Evolutionary conservation across 2,329 filamentous ascomycete genomes (phyloP).

Genomic region (Clarireedia hainanense): DNA sequence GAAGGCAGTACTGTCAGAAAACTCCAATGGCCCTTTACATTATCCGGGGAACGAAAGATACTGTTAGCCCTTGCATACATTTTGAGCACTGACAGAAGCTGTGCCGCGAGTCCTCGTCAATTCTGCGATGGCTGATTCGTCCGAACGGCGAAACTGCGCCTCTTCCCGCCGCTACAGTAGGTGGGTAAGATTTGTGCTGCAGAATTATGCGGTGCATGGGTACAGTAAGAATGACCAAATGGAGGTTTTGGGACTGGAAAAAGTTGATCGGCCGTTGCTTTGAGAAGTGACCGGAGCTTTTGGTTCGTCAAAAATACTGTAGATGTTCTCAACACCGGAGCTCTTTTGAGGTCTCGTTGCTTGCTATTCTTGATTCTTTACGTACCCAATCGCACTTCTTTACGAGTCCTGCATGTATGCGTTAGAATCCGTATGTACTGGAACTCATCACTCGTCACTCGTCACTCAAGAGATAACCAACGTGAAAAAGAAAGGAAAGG

Average conservation of each 20-base stretch:
- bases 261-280: neutral
- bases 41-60: neutral
- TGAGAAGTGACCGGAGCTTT: too few relatives aligned
- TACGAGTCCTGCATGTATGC: too few relatives aligned
- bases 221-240: neutral
- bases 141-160: constrained; percentile 5
- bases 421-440: too few relatives aligned
- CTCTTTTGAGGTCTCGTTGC: too few relatives aligned
- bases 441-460: too few relatives aligned
- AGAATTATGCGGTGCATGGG: neutral
- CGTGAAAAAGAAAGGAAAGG: too few relatives aligned
- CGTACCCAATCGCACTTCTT: too few relatives aligned
- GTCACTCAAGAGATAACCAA: too few relatives aligned
- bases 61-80: constrained; percentile 6
- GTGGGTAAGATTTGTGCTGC: neutral
- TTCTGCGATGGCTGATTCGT: neutral
- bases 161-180: constrained; percentile 5
- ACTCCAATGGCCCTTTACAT: neutral
- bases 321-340: too few relatives aligned
- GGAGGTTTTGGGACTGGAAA: neutral
- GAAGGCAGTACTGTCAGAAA: neutral
- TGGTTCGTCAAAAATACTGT: too few relatives aligned
- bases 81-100: neutral
- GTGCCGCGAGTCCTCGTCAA: constrained; percentile 6
- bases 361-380: too few relatives aligned